Evolutionary conservation across 1,139 yeast genomes (phyloP).

Genomic region (Maudiozyma humilis): DNA sequence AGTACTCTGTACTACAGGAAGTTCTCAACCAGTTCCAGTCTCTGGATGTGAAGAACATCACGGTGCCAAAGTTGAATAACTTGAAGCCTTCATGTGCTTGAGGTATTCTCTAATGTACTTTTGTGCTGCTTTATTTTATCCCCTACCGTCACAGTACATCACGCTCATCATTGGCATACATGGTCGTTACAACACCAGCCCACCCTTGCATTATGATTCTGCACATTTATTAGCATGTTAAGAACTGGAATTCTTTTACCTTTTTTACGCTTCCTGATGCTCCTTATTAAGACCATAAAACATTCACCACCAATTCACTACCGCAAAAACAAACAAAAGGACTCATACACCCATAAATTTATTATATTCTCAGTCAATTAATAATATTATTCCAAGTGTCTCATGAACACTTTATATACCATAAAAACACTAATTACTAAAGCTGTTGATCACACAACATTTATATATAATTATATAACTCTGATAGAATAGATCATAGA

Average conservation of each 20-base stretch:
- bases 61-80: slow-evolving; percentile 34
- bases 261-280: background rate
- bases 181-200: too few relatives aligned
- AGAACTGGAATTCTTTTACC: slow-evolving; percentile 2
- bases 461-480: background rate
- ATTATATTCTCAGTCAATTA: slow-evolving; percentile 4
- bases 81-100: slow-evolving; percentile 22
- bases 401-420: background rate
- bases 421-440: slow-evolving; percentile 3
- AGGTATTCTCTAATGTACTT: background rate
- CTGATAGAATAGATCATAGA: background rate
- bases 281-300: too few relatives aligned
- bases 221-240: slow-evolving; percentile 4
- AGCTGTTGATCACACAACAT: background rate
- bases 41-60: slow-evolving; percentile 33
- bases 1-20: slow-evolving; percentile 35
- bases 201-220: slow-evolving; percentile 2
- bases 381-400: slow-evolving; percentile 1
- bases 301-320: background rate
- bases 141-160: background rate
- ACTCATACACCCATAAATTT: slow-evolving; percentile 3
- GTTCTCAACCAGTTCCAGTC: slow-evolving; percentile 34
- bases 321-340: background rate
- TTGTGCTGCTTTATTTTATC: background rate
- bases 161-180: background rate